Evolutionary conservation across 306 rosid species (phyloP).

Genomic region (Castanea mollissima): DNA sequence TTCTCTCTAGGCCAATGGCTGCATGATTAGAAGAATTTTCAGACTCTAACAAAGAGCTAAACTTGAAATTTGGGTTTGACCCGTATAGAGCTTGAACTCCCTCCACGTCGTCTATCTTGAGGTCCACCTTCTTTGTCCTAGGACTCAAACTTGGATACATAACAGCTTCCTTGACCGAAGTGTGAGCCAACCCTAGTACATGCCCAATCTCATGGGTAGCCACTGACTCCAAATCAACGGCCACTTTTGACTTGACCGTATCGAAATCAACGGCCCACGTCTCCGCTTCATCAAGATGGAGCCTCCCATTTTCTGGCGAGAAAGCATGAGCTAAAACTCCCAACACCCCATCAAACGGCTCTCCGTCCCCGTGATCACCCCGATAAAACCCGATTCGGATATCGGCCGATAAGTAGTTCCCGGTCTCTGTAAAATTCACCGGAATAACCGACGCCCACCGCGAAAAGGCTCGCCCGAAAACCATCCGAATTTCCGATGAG

Average conservation of each 20-base stretch:
- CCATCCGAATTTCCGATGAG: conserved; percentile 40
- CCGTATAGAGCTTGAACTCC: conserved; percentile 90
- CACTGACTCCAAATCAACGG: conserved; percentile 93
- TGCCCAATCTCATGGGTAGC: conserved; percentile 98
- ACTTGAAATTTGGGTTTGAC: conserved; percentile 73
- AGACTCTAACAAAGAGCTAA: conserved; percentile 51
- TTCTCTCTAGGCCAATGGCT: conserved; percentile 14
- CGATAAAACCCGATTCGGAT: conserved; percentile 71
- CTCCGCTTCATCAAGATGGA: conserved; percentile 86
- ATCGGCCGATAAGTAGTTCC: conserved; percentile 48
- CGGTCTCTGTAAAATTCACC: conserved; percentile 55
- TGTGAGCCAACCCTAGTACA: conserved; percentile 79
- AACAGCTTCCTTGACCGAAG: conserved; percentile 70
- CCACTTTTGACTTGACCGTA: conserved; percentile 57
- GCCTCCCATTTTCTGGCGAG: conserved; percentile 82
- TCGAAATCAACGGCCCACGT: conserved; percentile 77
- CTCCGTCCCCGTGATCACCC: conserved; percentile 94
- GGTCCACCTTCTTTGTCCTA: conserved; percentile 62
- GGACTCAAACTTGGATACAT: conserved; percentile 92
- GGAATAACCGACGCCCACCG: conserved; percentile 93
- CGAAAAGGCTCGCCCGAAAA: conserved; percentile 52
- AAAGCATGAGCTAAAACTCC: conserved; percentile 91
- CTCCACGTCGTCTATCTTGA: conserved; percentile 77
- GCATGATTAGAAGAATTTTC: conserved; percentile 40
- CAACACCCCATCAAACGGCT: conserved; percentile 82